phyloP scores from a whole-genome alignment of 164 flowering plant species.

The Annona squamosa region DNA sequence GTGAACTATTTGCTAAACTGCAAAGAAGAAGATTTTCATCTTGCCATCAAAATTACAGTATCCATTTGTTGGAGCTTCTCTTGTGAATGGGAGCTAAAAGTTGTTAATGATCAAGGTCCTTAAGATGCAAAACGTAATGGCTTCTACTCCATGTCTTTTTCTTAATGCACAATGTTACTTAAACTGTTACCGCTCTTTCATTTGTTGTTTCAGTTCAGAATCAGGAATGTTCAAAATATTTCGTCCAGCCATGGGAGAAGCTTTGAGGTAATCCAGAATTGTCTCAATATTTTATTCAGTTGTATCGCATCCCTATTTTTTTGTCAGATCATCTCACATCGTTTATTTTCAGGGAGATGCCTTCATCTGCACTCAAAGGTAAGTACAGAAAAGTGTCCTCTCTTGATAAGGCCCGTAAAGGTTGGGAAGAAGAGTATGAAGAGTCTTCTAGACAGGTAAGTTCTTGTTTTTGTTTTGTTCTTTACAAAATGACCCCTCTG shows the following conservation, averaged over 20 bases:
- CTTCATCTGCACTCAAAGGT: constrained; percentile 56
- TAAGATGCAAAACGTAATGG: too few relatives aligned
- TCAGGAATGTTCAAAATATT: constrained; percentile 68
- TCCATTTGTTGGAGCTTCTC: too few relatives aligned
- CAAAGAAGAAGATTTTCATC: too few relatives aligned
- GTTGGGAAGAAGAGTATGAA: constrained; percentile 93
- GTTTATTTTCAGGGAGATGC: constrained; percentile 67
- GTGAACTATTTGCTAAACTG: too few relatives aligned
- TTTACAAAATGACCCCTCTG: not conserved
- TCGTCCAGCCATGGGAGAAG: constrained; percentile 94
- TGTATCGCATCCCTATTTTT: not conserved
- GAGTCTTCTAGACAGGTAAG: constrained; percentile 83
- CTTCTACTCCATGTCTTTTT: not conserved
- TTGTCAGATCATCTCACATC: not conserved
- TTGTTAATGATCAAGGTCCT: too few relatives aligned
- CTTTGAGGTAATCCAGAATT: constrained; percentile 48
- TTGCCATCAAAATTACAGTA: too few relatives aligned
- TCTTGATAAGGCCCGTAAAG: constrained; percentile 66
- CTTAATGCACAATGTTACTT: not conserved
- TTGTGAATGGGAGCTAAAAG: too few relatives aligned
- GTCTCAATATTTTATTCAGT: not conserved
- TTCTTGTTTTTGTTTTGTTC: too few relatives aligned
- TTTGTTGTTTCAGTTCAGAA: constrained; percentile 42
- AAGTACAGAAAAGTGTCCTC: constrained; percentile 73
- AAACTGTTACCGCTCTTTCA: not conserved